These are phyloP conservation scores for Clavispora carvajalis DNA, from an alignment of 805 yeast species.

Conservation along the genomic window DNA sequence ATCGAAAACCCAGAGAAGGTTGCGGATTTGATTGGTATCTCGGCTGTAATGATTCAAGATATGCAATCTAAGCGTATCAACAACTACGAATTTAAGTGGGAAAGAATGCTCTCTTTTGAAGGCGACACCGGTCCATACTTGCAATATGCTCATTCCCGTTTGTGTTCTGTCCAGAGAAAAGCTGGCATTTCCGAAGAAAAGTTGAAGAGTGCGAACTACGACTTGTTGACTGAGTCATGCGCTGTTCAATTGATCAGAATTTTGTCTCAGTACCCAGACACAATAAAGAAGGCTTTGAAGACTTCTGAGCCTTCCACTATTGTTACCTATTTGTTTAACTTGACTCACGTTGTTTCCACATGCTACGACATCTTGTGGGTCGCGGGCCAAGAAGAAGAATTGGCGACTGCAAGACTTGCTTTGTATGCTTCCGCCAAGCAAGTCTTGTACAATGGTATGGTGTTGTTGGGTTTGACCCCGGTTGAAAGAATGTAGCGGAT, in stretches of 20 bases:
- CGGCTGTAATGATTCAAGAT: constrained; percentile 98
- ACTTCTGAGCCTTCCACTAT: constrained; percentile 90
- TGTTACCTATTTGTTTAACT: constrained; percentile 86
- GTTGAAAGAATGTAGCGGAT: constrained; percentile 84
- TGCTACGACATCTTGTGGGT: constrained; percentile 96
- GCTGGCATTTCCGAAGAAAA: constrained; percentile 43
- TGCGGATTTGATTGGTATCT: constrained; percentile 92
- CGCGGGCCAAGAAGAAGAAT: constrained; percentile 84
- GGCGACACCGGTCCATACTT: constrained; percentile 99
- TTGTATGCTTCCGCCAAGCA: constrained; percentile 86
- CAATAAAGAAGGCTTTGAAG: constrained; percentile 72
- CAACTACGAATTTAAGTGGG: constrained; percentile 96
- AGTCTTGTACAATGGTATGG: constrained; percentile 86
- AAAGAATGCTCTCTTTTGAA: constrained; percentile 95
- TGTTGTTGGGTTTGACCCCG: constrained; percentile 88
- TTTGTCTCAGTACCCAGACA: constrained; percentile 88
- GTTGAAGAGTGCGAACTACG: constrained; percentile 47
- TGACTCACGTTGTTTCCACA: constrained; percentile 92
- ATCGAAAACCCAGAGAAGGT: constrained; percentile 90
- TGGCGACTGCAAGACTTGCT: constrained; percentile 89
- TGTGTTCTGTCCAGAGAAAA: constrained; percentile 90
- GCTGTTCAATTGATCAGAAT: constrained; percentile 70
- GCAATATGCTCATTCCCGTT: constrained; percentile 97
- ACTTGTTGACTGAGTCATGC: constrained; percentile 62
- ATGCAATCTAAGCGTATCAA: constrained; percentile 96